Base-by-base conservation (phyloP, 331 rosid species). In the Malus hybrid region DNA sequence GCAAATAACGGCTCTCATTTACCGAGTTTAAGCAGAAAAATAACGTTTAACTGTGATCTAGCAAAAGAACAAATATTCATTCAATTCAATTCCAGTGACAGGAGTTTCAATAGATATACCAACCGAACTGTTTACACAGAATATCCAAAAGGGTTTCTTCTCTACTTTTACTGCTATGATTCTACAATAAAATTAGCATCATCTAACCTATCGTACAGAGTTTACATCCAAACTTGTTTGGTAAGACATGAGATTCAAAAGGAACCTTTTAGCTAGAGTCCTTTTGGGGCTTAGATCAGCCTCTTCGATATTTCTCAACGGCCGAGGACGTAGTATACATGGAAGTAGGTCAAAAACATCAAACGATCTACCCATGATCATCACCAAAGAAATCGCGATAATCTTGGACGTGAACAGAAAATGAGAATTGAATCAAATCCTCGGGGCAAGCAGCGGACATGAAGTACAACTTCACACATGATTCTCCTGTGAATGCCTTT, bases 401-500 rank as follows among this genome's bases (percentile, higher is more conserved):
- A 28, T 62, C 66, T 14, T 18, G 58, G 22, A 53, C 22, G 22
- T 53, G 22, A 53, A 63, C 22, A 6, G 67, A 14, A 65, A 65
- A 0, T 19, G 16, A 33, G 26, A 42, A 44, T 0, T 57, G 68
- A 34, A 44, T 26, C 15, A 24, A 8, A 28, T 12, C 69, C 72
- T 50, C 34, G 6, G 50, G 36, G 72, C 48, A 12, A 63, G 66
- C 58, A 30, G 77, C 9, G 13, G 61, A 44, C 53, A 12, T 18
- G 58, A 53, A 53, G 8, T 18, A 52, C 58, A 66, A 69, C 63
- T 79, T 89, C 88, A 86, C 16, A 75, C 88, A 79, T 78, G 88
- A 75, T 84, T 92, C 80, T 88, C 97, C 34, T 81, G 93, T 7
- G 62, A 68, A 71, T 83, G 87, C 86, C 88, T 84, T 84, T 87